Percentiles rank a stretch among this genome's conserved stretches.
Conservation (phyloP, 306 rosid species). For the Inga leiocalycina region DNA sequence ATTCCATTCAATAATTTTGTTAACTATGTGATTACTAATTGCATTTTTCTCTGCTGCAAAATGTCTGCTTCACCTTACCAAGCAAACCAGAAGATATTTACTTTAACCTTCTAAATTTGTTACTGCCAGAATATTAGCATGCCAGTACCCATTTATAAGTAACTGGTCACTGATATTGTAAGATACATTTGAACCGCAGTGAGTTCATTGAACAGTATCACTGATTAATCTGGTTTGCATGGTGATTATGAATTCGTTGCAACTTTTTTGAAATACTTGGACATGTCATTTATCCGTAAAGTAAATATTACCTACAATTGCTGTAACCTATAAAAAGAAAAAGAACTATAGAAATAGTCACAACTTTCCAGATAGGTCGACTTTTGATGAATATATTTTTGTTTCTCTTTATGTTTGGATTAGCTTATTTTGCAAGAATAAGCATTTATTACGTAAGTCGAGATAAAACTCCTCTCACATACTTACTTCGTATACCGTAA, state of each 20-base stretch:
- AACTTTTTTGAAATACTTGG: not conserved
- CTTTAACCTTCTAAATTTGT: constrained; percentile 6
- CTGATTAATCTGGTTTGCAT: not conserved
- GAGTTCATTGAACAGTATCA: not conserved
- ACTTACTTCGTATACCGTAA: no score
- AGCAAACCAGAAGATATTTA: not conserved
- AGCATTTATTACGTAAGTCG: no score
- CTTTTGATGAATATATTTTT: constrained; percentile 7
- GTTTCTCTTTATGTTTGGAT: not conserved
- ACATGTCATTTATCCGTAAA: not conserved
- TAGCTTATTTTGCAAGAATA: no score
- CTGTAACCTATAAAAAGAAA: not conserved
- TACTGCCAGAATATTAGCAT: not conserved
- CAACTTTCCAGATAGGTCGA: not conserved
- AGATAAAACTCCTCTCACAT: no score
- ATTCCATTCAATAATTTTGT: not conserved
- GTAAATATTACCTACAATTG: not conserved
- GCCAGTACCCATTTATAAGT: not conserved
- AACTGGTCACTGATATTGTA: not conserved
- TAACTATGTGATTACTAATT: not conserved
- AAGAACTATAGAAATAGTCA: not conserved
- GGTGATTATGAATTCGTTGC: constrained; percentile 5
- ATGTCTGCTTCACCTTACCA: not conserved
- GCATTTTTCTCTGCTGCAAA: constrained; percentile 8
- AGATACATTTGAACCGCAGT: not conserved